A percentile compares a stretch with the other conserved stretches of the same genome.
phyloP scores from a whole-genome alignment of 2,329 filamentous ascomycete genomes.

The Ilyonectria mors-panacis region DNA sequence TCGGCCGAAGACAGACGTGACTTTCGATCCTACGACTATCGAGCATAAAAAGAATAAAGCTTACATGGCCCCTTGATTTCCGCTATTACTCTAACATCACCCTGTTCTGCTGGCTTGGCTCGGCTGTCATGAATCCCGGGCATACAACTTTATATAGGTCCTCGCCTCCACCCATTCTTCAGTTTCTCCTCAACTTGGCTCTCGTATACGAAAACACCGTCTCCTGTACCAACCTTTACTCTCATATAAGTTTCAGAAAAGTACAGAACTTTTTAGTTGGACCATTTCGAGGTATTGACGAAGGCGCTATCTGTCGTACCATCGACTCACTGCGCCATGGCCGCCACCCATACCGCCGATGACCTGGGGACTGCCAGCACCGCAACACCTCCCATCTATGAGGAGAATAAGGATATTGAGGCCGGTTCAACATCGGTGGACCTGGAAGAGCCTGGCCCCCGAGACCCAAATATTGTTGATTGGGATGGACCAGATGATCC shows the following conservation, averaged over 20 bases:
- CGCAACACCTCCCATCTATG: constrained; percentile 13
- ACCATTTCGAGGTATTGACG: too few relatives aligned
- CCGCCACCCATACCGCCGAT: constrained; percentile 23
- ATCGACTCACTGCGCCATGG: constrained; percentile 29
- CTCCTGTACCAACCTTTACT: not conserved
- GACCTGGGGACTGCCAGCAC: constrained; percentile 28
- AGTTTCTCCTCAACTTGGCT: not conserved
- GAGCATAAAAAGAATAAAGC: not conserved
- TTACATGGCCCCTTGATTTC: not conserved
- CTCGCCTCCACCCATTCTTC: not conserved
- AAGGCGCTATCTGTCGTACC: not conserved
- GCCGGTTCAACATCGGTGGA: constrained; percentile 40
- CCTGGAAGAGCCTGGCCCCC: constrained; percentile 34
- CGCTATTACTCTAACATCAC: not conserved
- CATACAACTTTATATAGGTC: not conserved
- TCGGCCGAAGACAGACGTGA: not conserved
- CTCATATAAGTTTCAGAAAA: not conserved
- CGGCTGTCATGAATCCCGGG: not conserved
- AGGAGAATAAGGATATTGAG: constrained; percentile 38
- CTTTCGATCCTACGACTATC: not conserved
- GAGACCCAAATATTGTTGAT: constrained; percentile 60
- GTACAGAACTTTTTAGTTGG: not conserved
- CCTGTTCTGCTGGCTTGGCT: not conserved
- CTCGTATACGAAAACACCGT: not conserved
- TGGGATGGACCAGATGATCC: constrained; percentile 73